A percentile compares a stretch with the other conserved stretches of the same genome.
These are phyloP conservation scores for Lasiodiplodia gonubiensis DNA, from an alignment of 2,329 filamentous ascomycete species.

Conservation along the genomic window DNA sequence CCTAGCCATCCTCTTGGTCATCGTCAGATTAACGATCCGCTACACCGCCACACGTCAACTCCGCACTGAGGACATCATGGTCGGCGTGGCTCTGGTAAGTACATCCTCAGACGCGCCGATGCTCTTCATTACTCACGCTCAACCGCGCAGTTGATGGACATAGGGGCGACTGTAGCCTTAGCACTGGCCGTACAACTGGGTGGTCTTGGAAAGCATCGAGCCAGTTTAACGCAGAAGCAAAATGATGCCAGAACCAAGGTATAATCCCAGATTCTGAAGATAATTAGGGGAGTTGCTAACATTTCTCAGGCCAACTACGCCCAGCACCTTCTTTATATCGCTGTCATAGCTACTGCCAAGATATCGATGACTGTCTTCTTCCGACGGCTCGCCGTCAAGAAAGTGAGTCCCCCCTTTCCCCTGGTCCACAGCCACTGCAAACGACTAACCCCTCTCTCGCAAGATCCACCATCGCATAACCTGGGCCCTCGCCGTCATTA, in stretches of 20 bases:
- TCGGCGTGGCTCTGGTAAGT: slow-evolving; percentile 8
- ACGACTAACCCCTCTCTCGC: background rate
- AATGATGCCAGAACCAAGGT: background rate
- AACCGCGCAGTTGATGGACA: slow-evolving; percentile 8
- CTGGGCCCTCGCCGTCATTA: background rate
- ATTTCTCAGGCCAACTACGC: slow-evolving; percentile 4
- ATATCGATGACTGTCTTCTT: slow-evolving; percentile 17
- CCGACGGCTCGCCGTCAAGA: slow-evolving; percentile 5
- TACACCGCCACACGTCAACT: slow-evolving; percentile 11
- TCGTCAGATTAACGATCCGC: slow-evolving; percentile 1
- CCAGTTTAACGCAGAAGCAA: background rate
- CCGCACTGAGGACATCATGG: slow-evolving; percentile 10
- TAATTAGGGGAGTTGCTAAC: background rate
- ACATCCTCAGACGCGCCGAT: background rate
- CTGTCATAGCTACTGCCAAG: slow-evolving; percentile 6
- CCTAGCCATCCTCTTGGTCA: slow-evolving; percentile 6
- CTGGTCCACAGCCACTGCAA: too few species aligned
- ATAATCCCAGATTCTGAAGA: background rate
- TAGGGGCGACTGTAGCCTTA: slow-evolving; percentile 3
- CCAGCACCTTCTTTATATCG: slow-evolving; percentile 11
- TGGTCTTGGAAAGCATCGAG: background rate
- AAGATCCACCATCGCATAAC: slow-evolving; percentile 1
- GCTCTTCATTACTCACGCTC: background rate
- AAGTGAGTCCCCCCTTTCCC: background rate
- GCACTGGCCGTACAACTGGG: background rate